phyloP scores from a whole-genome alignment of 2,329 filamentous ascomycete species.

The Diplodia scrobiculata region DNA sequence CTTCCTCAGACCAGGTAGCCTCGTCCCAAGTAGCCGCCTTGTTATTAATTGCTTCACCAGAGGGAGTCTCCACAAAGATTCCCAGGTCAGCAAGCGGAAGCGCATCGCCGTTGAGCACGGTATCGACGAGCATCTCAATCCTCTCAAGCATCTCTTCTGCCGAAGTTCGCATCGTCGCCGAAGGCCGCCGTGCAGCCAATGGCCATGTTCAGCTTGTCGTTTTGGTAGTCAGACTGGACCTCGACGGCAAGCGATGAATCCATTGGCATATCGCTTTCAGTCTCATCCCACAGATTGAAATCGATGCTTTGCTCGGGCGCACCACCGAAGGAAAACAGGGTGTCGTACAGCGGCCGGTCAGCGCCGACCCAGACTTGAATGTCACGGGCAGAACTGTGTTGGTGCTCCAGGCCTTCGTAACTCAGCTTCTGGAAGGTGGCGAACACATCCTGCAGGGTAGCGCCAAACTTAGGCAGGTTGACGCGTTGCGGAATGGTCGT shows the following conservation, averaged over 20 bases:
- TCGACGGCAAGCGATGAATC: slow-evolving; percentile 45
- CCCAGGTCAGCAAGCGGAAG: slow-evolving; percentile 35
- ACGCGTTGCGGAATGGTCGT: slow-evolving; percentile 45
- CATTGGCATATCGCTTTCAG: slow-evolving; percentile 42
- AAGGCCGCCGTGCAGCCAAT: slow-evolving; percentile 38
- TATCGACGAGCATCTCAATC: slow-evolving; percentile 39
- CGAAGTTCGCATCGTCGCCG: slow-evolving; percentile 31
- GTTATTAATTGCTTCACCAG: not conserved
- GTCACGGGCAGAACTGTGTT: slow-evolving; percentile 43
- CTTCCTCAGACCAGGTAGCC: slow-evolving; percentile 16
- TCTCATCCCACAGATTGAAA: slow-evolving; percentile 37
- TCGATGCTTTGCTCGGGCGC: slow-evolving; percentile 25
- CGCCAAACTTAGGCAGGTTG: slow-evolving; percentile 32
- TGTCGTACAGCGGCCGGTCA: slow-evolving; percentile 41
- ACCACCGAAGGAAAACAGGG: slow-evolving; percentile 42
- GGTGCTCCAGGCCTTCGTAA: slow-evolving; percentile 40
- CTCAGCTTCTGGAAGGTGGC: slow-evolving; percentile 34
- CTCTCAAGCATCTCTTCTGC: slow-evolving; percentile 40
- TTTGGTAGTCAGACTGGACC: slow-evolving; percentile 36
- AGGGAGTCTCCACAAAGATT: slow-evolving; percentile 39
- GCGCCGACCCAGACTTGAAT: slow-evolving; percentile 44
- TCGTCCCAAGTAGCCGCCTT: slow-evolving; percentile 22
- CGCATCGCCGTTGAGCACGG: slow-evolving; percentile 35
- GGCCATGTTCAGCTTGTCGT: slow-evolving; percentile 35
- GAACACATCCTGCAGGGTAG: slow-evolving; percentile 35